Evolutionary conservation across 2,329 filamentous ascomycete genomes (phyloP).

Genomic region (Botrytis squamosa): DNA sequence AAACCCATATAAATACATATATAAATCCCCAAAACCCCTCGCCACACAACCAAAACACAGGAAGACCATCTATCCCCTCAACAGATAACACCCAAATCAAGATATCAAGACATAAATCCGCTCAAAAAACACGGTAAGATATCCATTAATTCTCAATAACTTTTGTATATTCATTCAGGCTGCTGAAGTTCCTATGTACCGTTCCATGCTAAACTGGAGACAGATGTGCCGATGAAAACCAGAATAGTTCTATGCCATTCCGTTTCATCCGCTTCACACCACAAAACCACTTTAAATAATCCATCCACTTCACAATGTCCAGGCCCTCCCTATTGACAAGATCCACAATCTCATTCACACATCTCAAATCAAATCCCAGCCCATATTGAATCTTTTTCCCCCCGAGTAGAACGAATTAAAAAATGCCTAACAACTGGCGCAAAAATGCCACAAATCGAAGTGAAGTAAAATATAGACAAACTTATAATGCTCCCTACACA

Average conservation of each 20-base stretch:
- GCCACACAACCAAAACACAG: too few relatives aligned
- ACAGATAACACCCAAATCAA: neutral
- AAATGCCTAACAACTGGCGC: neutral
- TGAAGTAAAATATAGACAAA: slow-evolving; percentile 11
- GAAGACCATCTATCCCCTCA: neutral
- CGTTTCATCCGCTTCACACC: neutral
- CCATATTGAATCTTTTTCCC: neutral
- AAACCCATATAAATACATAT: too few relatives aligned
- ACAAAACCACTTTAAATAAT: neutral
- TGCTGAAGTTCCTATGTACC: neutral
- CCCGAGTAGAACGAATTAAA: neutral
- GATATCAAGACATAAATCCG: neutral
- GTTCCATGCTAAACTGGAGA: neutral
- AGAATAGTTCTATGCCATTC: neutral
- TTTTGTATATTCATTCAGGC: slow-evolving; percentile 11
- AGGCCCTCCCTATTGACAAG: neutral
- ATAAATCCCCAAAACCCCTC: too few relatives aligned
- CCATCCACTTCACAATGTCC: neutral
- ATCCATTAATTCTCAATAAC: neutral
- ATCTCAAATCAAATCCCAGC: neutral
- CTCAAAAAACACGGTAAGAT: neutral
- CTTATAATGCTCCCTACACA: neutral
- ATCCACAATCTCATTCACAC: neutral
- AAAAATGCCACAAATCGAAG: neutral
- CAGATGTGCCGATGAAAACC: neutral